These are phyloP conservation scores for Orobanche coerulescens DNA, from an alignment of 257 asterid species.

Conservation along the genomic window DNA sequence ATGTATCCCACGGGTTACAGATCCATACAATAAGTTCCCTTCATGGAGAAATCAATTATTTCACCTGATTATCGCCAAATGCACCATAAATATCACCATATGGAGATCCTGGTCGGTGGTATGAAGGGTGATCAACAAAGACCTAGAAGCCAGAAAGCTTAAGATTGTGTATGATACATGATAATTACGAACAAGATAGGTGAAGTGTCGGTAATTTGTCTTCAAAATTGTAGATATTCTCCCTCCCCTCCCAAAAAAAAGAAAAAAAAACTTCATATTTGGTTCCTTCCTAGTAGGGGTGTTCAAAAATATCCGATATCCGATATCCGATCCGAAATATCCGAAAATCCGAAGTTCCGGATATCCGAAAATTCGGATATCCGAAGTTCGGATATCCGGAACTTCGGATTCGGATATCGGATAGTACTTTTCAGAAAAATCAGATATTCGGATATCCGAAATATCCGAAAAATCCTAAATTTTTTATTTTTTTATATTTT, in stretches of 20 bases:
- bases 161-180: neutral
- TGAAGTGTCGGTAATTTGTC: neutral
- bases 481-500: too few species aligned
- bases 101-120: slow-evolving; percentile 89
- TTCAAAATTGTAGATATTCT: neutral
- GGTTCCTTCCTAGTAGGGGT: too few species aligned
- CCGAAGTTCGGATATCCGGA: too few species aligned
- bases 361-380: too few species aligned
- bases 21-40: neutral
- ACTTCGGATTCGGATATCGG: too few species aligned
- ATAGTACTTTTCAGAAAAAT: too few species aligned
- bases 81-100: slow-evolving; percentile 90
- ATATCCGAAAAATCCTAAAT: too few species aligned
- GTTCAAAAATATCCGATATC: too few species aligned
- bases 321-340: too few species aligned
- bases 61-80: slow-evolving; percentile 96
- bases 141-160: slow-evolving; percentile 42
- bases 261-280: neutral
- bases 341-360: too few species aligned
- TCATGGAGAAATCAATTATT: slow-evolving; percentile 14
- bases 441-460: too few species aligned
- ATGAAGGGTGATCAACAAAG: slow-evolving; percentile 82
- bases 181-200: neutral
- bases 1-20: too few species aligned
- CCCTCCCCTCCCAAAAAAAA: neutral